These are phyloP conservation scores for Zea luxurians DNA, from an alignment of 176 grass and related monocot species.

Conservation along the genomic window DNA sequence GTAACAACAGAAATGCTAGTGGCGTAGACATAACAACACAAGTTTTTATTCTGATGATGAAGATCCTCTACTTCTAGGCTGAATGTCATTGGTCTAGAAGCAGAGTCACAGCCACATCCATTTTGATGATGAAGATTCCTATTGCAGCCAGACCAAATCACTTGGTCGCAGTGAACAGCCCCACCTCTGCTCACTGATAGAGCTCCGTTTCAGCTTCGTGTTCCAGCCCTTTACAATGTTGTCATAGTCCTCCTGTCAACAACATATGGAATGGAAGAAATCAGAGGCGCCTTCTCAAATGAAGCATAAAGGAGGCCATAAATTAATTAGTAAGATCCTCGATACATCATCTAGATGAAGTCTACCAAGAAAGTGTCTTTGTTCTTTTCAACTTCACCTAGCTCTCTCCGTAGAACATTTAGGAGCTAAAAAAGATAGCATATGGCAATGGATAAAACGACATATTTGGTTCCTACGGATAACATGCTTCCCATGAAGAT, in stretches of 20 bases:
- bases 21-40: background rate
- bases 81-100: constrained; percentile 35
- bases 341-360: no score
- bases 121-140: background rate
- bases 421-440: no score
- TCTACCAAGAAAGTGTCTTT: no score
- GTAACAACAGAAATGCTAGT: background rate
- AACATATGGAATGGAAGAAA: constrained; percentile 18
- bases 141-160: constrained; percentile 36
- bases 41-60: constrained; percentile 35
- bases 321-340: no score
- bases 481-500: no score
- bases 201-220: constrained; percentile 83
- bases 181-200: constrained; percentile 78
- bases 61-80: constrained; percentile 13
- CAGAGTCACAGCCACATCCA: no score
- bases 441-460: no score
- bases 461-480: no score
- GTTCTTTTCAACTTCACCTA: no score
- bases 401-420: no score
- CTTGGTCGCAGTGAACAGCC: constrained; percentile 84
- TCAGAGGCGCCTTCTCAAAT: background rate
- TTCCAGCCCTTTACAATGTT: constrained; percentile 82
- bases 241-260: constrained; percentile 75
- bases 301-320: no score